Conservation (phyloP, 139 green algal species). For the Chlamydomonas urium region DNA sequence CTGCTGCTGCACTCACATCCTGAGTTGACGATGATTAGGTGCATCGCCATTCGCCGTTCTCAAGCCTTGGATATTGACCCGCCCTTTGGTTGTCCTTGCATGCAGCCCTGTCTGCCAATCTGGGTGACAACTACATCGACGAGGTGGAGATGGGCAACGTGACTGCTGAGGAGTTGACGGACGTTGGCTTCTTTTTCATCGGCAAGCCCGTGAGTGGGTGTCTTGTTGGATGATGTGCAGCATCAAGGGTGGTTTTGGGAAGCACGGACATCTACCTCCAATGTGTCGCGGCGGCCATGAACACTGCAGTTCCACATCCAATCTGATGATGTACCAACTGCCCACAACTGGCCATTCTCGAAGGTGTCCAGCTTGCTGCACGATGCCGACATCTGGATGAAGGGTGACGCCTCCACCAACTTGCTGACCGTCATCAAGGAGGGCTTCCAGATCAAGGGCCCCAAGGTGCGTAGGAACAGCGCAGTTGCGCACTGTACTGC, state of each 20-base stretch:
- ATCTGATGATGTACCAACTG: too few relatives aligned
- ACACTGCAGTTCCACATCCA: too few relatives aligned
- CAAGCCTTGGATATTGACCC: background rate
- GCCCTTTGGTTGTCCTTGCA: background rate
- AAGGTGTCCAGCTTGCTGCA: constrained; percentile 9
- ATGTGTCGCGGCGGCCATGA: too few relatives aligned
- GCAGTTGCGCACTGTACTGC: background rate
- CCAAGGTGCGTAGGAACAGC: constrained; percentile 32
- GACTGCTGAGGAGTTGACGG: constrained; percentile 5
- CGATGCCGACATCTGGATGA: constrained; percentile 28
- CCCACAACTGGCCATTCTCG: too few relatives aligned
- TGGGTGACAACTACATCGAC: constrained; percentile 18
- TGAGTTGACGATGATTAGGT: constrained; percentile 3
- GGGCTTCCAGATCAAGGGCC: constrained; percentile 34
- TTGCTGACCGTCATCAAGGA: constrained; percentile 32
- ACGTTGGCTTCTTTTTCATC: constrained; percentile 18
- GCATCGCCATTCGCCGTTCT: background rate
- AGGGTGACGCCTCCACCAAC: constrained; percentile 31
- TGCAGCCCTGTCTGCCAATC: constrained; percentile 6
- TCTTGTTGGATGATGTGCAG: too few relatives aligned
- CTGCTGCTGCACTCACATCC: background rate
- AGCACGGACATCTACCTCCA: too few relatives aligned
- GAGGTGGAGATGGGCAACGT: constrained; percentile 7
- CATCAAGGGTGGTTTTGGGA: too few relatives aligned
- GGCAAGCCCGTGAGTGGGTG: constrained; percentile 10